These are phyloP conservation scores for Galeopsis tetrahit DNA, from an alignment of 257 asterid species.

Conservation along the genomic window DNA sequence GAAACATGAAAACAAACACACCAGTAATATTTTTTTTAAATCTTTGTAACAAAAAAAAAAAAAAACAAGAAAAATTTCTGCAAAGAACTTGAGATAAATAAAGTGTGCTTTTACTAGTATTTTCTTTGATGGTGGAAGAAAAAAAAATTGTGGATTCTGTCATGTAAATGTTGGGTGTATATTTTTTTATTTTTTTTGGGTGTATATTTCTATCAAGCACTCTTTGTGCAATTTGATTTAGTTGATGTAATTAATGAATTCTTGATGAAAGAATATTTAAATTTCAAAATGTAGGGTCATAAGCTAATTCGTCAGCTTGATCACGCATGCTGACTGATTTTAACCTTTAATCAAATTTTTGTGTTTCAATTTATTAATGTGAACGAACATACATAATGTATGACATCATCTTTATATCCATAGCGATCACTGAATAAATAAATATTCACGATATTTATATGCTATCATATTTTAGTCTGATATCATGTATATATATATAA, in stretches of 20 bases:
- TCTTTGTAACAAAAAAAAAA: no score
- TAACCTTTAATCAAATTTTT: background rate
- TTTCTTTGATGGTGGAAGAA: no score
- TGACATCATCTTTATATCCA: background rate
- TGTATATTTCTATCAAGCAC: background rate
- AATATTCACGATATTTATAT: background rate
- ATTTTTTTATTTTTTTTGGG: no score
- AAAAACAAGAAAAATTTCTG: no score
- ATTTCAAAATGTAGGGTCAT: background rate
- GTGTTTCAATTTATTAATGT: background rate
- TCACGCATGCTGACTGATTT: background rate
- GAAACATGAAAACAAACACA: no score
- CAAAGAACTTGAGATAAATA: slow-evolving; percentile 5
- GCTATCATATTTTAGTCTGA: no score
- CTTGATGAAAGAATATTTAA: background rate
- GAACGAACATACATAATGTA: background rate
- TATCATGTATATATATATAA: no score
- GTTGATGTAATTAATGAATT: background rate
- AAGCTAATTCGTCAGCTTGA: background rate
- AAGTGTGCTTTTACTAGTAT: no score
- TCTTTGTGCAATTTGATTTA: background rate
- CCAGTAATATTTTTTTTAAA: no score
- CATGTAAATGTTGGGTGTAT: background rate
- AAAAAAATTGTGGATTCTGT: slow-evolving; percentile 4
- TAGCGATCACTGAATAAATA: background rate